Base-by-base conservation (phyloP, 257 asterid genomes). In the Jacaranda mimosifolia region DNA sequence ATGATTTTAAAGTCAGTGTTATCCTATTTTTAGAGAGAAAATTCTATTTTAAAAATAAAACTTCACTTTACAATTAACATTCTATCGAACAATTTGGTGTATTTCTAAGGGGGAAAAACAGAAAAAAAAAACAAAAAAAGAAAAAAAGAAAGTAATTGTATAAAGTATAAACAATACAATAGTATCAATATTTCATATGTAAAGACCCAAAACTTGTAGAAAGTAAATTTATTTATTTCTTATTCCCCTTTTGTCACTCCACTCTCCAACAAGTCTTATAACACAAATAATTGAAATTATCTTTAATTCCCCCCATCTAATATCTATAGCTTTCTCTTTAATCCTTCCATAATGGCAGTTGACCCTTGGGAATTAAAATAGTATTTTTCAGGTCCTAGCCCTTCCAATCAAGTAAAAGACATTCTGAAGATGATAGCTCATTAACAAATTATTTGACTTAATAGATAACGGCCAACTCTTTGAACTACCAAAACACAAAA, bases 381-480 rank as follows among this genome's bases (percentile, higher is more conserved):
- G 74, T 51, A 12, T 48, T n/a, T 32, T 49, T 72, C 7, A 71
- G 52, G 74, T 75, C 81, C 56, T n/a, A 75, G 14, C 51, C 79
- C 81, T 67, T 76, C 67, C 59, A 77, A 76, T 69, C 82, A 79
- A 80, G 78, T 75, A 75, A 63, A 53, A 55, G 76, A 63, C 85
- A 78, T 71, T 49, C 75, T 77, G 84, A 85, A 87, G 79, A 79
- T 65, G 85, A 87, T 74, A 74, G 74, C 77, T 68, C 57, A 74
- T 80, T 84, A 80, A 51, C 81, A 83, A 77, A 83, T 73, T 79
- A 82, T 86, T 89, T 86, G 87, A 89, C 86, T 65, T 63, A 13
- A 71, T 12, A 45, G 62, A 49, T 26, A 26, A 26, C 51, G 46
- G 58, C 80, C 80, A 84, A 69, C 67, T 73, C 38, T 65, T 76